Evolutionary conservation across 75 land plant genomes (phyloP).

Genomic region (Cunninghamia lanceolata): DNA sequence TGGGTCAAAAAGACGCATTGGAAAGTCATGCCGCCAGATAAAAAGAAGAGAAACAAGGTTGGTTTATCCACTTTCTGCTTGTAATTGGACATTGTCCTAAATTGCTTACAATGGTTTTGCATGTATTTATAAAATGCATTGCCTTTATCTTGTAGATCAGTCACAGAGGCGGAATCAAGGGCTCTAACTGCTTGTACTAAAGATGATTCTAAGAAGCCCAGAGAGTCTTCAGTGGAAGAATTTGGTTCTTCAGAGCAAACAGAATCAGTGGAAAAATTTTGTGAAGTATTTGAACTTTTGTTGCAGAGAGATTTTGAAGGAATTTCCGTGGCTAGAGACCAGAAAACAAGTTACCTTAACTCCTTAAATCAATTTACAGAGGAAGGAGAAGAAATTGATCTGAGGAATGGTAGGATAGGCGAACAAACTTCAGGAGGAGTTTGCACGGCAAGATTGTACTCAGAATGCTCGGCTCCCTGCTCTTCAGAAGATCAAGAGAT

Average conservation of each 20-base stretch:
- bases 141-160: not conserved
- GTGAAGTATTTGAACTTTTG: not conserved
- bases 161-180: not conserved
- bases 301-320: not conserved
- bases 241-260: not conserved
- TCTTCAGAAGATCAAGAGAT: not conserved
- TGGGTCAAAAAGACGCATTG: slow-evolving; percentile 36
- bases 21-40: slow-evolving; percentile 65
- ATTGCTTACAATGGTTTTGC: not conserved
- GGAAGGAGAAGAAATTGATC: not conserved
- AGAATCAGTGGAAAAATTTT: not conserved
- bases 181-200: not conserved
- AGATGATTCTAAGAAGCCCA: not conserved
- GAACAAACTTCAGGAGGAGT: slow-evolving; percentile 8
- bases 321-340: not conserved
- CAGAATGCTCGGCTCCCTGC: not conserved
- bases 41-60: slow-evolving; percentile 42
- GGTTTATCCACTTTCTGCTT: not conserved
- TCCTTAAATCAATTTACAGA: slow-evolving; percentile 9
- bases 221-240: not conserved
- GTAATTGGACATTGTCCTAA: not conserved
- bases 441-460: not conserved
- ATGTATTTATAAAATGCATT: not conserved
- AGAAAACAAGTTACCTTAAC: not conserved
- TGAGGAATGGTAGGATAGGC: not conserved